Evolutionary conservation across 805 yeast species (phyloP).

Genomic region (Suhomyces sp.): DNA sequence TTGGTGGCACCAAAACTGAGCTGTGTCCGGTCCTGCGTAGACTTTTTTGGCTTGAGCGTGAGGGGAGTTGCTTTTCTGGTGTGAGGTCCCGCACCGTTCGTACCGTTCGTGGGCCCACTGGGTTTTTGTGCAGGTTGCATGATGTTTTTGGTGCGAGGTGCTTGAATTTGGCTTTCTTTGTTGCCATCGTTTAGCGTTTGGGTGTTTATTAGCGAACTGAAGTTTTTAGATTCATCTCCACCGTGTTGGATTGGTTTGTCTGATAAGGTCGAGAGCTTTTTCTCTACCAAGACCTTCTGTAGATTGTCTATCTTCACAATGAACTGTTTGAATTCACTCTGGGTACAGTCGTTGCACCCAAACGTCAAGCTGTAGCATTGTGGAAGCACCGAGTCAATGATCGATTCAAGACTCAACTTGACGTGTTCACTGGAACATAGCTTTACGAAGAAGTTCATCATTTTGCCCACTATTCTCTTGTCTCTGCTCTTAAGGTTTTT

Average conservation of each 20-base stretch:
- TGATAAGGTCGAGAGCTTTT: slow-evolving; percentile 9
- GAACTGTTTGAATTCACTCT: slow-evolving; percentile 29
- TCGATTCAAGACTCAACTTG: slow-evolving; percentile 26
- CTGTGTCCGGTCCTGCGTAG: slow-evolving; percentile 10
- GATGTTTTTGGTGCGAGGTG: slow-evolving; percentile 18
- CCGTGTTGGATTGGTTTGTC: not conserved
- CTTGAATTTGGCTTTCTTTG: slow-evolving; percentile 21
- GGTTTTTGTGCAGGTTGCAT: slow-evolving; percentile 17
- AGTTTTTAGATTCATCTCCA: slow-evolving; percentile 9
- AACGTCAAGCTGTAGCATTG: slow-evolving; percentile 30
- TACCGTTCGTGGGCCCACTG: not conserved
- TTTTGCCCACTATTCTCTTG: slow-evolving; percentile 53
- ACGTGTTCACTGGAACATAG: slow-evolving; percentile 47
- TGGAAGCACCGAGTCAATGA: slow-evolving; percentile 28
- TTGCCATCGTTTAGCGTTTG: slow-evolving; percentile 23
- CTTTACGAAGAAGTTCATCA: slow-evolving; percentile 48
- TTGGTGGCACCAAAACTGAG: slow-evolving; percentile 25
- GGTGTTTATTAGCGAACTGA: slow-evolving; percentile 29
- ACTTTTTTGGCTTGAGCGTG: slow-evolving; percentile 5
- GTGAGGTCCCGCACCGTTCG: not conserved
- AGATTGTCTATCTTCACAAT: slow-evolving; percentile 21
- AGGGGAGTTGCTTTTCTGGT: not conserved
- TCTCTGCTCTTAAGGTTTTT: slow-evolving; percentile 75
- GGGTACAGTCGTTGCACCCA: slow-evolving; percentile 38
- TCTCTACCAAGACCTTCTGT: slow-evolving; percentile 10